Percentiles rank a stretch among this genome's conserved stretches.
Evolutionary conservation across 495 filamentous ascomycete species (phyloP).

Genomic region (Neurospora tetrasperma): DNA sequence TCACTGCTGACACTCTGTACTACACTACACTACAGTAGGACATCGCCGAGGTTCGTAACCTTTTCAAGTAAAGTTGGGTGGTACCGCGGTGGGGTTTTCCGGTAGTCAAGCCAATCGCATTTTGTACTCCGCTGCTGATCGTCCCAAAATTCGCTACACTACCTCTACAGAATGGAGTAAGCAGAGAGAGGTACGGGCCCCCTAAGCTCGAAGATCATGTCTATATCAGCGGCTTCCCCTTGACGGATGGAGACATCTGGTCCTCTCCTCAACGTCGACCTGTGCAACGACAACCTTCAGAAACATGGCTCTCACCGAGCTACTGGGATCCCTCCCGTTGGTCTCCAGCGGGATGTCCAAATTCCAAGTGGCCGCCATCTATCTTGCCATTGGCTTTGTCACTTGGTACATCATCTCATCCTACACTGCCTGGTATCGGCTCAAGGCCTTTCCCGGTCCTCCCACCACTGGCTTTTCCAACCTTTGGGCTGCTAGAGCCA

Average conservation of each 20-base stretch:
- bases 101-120: background rate
- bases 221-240: background rate
- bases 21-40: too few relatives aligned
- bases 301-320: background rate
- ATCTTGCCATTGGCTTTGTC: background rate
- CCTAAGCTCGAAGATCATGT: background rate
- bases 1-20: too few relatives aligned
- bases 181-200: background rate
- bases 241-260: background rate
- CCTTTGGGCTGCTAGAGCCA: constrained; percentile 3
- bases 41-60: background rate
- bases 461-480: constrained; percentile 12
- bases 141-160: background rate
- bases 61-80: background rate
- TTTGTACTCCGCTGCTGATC: background rate
- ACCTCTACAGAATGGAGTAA: background rate
- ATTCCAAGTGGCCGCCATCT: background rate
- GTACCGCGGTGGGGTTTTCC: background rate
- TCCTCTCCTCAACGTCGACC: background rate
- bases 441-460: constrained; percentile 16
- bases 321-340: background rate
- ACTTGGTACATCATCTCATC: constrained; percentile 5
- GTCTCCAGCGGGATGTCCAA: background rate
- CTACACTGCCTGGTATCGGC: constrained; percentile 7
- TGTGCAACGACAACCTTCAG: background rate